Conservation (phyloP, 768 basidiomycete species). For the Suillus subalutaceus region DNA sequence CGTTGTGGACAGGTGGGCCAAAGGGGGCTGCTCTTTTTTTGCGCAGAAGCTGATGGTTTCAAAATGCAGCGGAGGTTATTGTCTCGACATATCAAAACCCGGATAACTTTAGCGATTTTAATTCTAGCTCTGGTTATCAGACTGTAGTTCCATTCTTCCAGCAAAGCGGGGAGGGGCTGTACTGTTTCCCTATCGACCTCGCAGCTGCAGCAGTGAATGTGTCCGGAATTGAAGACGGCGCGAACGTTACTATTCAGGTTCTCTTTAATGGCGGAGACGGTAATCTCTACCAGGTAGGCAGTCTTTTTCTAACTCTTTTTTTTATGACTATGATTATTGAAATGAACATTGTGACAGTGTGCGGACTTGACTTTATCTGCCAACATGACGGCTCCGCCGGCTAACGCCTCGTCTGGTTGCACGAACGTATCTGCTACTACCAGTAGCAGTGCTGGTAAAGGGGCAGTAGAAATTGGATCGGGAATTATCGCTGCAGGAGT, state of each 20-base stretch:
- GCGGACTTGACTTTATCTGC: constrained; percentile 75
- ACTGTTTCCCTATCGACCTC: constrained; percentile 72
- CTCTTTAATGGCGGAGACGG: constrained; percentile 74
- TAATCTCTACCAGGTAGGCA: constrained; percentile 62
- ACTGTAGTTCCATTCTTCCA: constrained; percentile 51
- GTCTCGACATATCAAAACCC: constrained; percentile 61
- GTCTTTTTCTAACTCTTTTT: neutral
- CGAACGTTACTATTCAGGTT: constrained; percentile 76
- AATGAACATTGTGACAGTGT: constrained; percentile 50
- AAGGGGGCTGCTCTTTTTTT: constrained; percentile 5
- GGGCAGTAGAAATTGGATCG: constrained; percentile 9
- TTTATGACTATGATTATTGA: neutral
- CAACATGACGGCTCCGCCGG: constrained; percentile 49
- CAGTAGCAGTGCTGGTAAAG: constrained; percentile 20
- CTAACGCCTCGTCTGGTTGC: constrained; percentile 40
- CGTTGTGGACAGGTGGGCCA: constrained; percentile 57
- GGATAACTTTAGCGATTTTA: constrained; percentile 67
- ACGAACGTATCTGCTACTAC: constrained; percentile 31
- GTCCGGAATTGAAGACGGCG: constrained; percentile 56
- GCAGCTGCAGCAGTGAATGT: constrained; percentile 47
- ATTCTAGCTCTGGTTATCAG: constrained; percentile 38
- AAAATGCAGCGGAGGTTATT: constrained; percentile 49
- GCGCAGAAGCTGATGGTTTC: neutral
- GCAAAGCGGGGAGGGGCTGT: constrained; percentile 56
- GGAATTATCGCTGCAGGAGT: constrained; percentile 13